Conservation (phyloP, 768 basidiomycete genomes). For the Rossbeevera mucosa region DNA sequence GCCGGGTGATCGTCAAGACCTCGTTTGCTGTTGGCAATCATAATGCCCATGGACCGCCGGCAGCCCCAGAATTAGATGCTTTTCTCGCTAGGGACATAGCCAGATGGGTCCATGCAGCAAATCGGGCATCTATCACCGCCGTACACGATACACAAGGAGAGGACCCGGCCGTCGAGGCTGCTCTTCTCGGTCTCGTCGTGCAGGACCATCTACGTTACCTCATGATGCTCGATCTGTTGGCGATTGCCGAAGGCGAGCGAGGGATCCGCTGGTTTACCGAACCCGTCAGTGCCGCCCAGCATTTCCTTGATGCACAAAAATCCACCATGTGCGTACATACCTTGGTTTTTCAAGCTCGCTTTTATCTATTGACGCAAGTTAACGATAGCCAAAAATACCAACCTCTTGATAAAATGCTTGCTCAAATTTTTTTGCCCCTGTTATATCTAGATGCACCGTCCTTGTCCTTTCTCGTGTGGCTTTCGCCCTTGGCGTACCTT, state of each 20-base stretch:
- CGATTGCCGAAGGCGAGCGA: conserved; percentile 48
- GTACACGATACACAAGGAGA: conserved; percentile 36
- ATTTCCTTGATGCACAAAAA: conserved; percentile 17
- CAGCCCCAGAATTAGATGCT: conserved; percentile 47
- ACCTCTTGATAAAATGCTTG: conserved; percentile 66
- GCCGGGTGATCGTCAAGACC: conserved; percentile 55
- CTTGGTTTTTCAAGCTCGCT: background rate
- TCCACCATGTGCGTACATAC: conserved; percentile 16
- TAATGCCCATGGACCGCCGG: conserved; percentile 44
- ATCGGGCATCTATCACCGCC: conserved; percentile 18
- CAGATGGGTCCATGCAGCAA: conserved; percentile 50
- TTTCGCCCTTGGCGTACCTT: conserved; percentile 69
- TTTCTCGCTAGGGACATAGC: conserved; percentile 56
- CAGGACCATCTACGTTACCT: conserved; percentile 60
- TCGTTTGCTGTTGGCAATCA: conserved; percentile 57
- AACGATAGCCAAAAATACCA: conserved; percentile 36
- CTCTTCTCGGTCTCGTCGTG: conserved; percentile 43
- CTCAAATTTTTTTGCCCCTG: conserved; percentile 55
- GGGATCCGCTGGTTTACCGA: conserved; percentile 76
- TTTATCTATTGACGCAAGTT: background rate
- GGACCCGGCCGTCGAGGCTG: conserved; percentile 48
- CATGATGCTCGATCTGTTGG: conserved; percentile 67
- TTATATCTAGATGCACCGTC: conserved; percentile 66
- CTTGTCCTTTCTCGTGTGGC: conserved; percentile 65
- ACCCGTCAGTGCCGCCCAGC: conserved; percentile 18